Base-by-base conservation (phyloP, 306 rosid species). In the Delonix regia region DNA sequence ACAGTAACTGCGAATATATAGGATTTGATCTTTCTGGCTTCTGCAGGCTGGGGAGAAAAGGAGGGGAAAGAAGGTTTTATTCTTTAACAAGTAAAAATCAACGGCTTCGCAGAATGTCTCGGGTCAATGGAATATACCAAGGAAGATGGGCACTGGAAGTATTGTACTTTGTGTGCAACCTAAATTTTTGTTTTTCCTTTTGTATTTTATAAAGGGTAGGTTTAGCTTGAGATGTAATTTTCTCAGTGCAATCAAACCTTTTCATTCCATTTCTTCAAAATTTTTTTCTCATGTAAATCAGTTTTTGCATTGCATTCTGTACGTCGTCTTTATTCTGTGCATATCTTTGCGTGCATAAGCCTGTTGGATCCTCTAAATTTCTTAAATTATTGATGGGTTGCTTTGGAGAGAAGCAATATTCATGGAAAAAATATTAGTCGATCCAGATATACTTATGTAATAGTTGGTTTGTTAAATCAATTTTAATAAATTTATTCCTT, bases 21-120 rank as follows among this genome's bases (percentile, higher is more conserved):
- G 74, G 53, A 10, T 69, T 19, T 60, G 25, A 11, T 52, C 38
- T 78, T 69, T 60, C 69, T 25, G 38, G 70, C 69, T 74, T 83
- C 24, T 77, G 86, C 97, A 94, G 98, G 97, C 98, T 60, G 85
- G 87, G 69, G 97, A 90, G 88, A 90, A 87, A 82, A 90, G 77
- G 85, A 90, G 93, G 81, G 93, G 84, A 52, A 94, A 84, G 87
- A 87, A 88, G 85, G 88, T 81, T 73, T 45, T 85, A 74, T 94
- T 92, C 88, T 94, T 90, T 80, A 83, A 84, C 89, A 89, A 85
- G 87, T 89, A 55, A 27, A 78, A 42, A 44, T 75, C 33, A 39
- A 63, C 77, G 45, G 61, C 28, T 55, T 73, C 45, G 86, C 72
- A 80, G 80, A 80, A 69, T 27, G 33, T 69, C 30, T 55, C 81